phyloP scores from a whole-genome alignment of 1,284 basidiomycete genomes.

The Vanrija sp. region DNA sequence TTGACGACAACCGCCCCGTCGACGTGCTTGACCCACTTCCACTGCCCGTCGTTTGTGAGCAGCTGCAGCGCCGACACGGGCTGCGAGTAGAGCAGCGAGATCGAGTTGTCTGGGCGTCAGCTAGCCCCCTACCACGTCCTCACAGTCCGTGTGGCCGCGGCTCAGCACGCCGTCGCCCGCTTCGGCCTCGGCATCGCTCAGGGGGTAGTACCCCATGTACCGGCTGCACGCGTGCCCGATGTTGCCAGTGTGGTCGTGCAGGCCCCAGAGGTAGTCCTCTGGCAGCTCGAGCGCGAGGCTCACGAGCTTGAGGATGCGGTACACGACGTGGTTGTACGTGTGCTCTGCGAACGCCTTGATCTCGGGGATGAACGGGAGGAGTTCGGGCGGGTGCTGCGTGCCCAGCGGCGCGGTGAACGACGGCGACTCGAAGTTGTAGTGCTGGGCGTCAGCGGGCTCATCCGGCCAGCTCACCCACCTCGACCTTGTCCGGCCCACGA shows the following conservation, averaged over 20 bases:
- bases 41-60: constrained; percentile 43
- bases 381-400: constrained; percentile 10
- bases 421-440: constrained; percentile 46
- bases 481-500: constrained; percentile 45
- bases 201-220: constrained; percentile 46
- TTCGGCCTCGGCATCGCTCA: constrained; percentile 36
- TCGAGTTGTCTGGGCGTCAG: constrained; percentile 11
- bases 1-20: constrained; percentile 18
- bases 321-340: constrained; percentile 44
- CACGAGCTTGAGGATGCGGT: constrained; percentile 42
- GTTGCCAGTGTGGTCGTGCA: constrained; percentile 39
- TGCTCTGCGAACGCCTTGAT: constrained; percentile 43
- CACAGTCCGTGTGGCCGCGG: constrained; percentile 48
- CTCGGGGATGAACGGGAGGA: constrained; percentile 30
- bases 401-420: constrained; percentile 20
- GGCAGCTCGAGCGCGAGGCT: constrained; percentile 45
- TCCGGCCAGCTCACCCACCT: constrained; percentile 11
- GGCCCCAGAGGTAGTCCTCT: constrained; percentile 43
- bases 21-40: constrained; percentile 44
- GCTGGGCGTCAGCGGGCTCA: constrained; percentile 12
- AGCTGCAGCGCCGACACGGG: constrained; percentile 48
- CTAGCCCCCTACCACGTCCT: too few relatives aligned
- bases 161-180: constrained; percentile 42
- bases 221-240: constrained; percentile 42
- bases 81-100: constrained; percentile 46